These are phyloP conservation scores for Leucocoprinus leucothites DNA, from an alignment of 768 basidiomycete species.

Conservation along the genomic window DNA sequence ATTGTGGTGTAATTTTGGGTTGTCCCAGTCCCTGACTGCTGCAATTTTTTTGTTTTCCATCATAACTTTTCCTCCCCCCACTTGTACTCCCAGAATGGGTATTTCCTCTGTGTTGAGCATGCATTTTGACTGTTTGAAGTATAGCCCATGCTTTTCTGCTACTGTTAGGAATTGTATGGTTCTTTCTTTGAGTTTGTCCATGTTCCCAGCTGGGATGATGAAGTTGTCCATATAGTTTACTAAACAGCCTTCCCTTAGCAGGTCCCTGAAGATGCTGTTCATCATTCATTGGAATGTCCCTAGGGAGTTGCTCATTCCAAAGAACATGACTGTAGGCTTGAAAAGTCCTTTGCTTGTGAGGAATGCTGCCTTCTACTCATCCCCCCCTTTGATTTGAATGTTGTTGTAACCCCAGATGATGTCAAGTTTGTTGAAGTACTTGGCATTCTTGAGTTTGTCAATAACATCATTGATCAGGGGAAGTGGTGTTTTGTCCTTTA, in stretches of 20 bases:
- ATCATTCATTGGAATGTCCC: slow-evolving; percentile 14
- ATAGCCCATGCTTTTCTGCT: slow-evolving; percentile 16
- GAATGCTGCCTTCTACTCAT: no score
- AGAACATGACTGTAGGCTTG: slow-evolving; percentile 10
- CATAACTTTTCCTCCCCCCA: slow-evolving; percentile 16
- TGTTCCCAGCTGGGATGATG: slow-evolving; percentile 21
- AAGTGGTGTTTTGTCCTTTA: no score
- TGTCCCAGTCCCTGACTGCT: slow-evolving; percentile 3
- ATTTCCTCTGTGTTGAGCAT: slow-evolving; percentile 15
- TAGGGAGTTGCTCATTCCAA: slow-evolving; percentile 11
- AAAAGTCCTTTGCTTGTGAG: neutral
- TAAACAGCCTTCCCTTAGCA: slow-evolving; percentile 13
- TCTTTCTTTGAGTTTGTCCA: slow-evolving; percentile 4
- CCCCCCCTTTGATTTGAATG: no score
- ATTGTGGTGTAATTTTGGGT: neutral
- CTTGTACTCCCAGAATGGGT: slow-evolving; percentile 25
- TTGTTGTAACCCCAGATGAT: no score
- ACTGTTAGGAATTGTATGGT: slow-evolving; percentile 11
- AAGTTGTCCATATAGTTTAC: slow-evolving; percentile 37
- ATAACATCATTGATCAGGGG: no score
- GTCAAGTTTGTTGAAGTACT: no score
- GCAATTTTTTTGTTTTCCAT: slow-evolving; percentile 33
- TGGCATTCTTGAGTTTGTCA: no score
- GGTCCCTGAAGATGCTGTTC: neutral
- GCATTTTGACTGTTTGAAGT: slow-evolving; percentile 20